Percentiles rank a stretch among this genome's conserved stretches.
Evolutionary conservation across 768 basidiomycete species (phyloP).

Genomic region (Boletales sp.): DNA sequence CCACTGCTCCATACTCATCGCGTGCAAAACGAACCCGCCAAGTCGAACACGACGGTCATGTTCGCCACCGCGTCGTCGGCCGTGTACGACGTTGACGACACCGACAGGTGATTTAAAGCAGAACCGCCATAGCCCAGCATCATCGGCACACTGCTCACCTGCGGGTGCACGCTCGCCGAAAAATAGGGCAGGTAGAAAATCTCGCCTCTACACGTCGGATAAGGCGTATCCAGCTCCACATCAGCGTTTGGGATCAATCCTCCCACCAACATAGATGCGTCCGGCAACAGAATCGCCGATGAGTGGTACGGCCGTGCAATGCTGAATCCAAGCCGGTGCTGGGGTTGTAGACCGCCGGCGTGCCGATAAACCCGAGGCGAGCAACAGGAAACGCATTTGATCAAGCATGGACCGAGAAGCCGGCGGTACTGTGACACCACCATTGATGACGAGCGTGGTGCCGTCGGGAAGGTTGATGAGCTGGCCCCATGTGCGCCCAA

Average conservation of each 20-base stretch:
- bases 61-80: conserved; percentile 72
- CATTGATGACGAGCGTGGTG: conserved; percentile 77
- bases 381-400: conserved; percentile 63
- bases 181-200: conserved; percentile 93
- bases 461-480: conserved; percentile 82
- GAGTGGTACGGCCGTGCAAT: conserved; percentile 91
- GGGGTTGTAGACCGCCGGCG: conserved; percentile 81
- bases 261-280: conserved; percentile 80
- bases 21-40: conserved; percentile 84
- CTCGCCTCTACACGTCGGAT: conserved; percentile 80
- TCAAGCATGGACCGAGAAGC: conserved; percentile 54
- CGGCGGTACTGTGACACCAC: conserved; percentile 77
- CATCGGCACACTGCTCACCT: conserved; percentile 64
- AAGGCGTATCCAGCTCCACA: conserved; percentile 55
- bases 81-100: conserved; percentile 63
- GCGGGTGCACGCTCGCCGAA: conserved; percentile 62
- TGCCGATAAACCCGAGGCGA: conserved; percentile 79
- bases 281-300: conserved; percentile 82
- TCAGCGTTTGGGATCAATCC: conserved; percentile 95
- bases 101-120: conserved; percentile 73
- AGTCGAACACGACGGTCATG: conserved; percentile 71
- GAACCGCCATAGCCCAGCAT: conserved; percentile 80
- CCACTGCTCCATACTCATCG: conserved; percentile 87
- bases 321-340: conserved; percentile 48
- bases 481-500: conserved; percentile 86